Base-by-base conservation (phyloP, 345 rosid genomes). In the Syzygium aromaticum region DNA sequence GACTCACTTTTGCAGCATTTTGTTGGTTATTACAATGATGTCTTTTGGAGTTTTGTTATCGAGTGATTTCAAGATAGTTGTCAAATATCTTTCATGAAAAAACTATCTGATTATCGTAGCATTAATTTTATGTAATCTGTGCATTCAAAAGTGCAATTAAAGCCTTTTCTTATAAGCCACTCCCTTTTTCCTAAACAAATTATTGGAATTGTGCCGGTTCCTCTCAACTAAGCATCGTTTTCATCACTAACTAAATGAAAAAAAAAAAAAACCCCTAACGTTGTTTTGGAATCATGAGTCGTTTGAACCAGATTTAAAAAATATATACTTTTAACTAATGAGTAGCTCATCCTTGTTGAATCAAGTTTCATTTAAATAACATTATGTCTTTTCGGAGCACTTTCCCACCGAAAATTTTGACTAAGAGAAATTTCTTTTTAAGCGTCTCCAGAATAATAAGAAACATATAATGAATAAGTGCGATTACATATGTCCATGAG, bases 281-380 rank as follows among this genome's bases (percentile, higher is more conserved):
- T 9, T 17, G 1, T 17, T 4, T 30, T 67, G 12, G 2, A 17
- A 67, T 30, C 1, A 2, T 1, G 3, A 6, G 22, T 30, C 12
- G 33, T 64, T 38, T 33, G 11, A 33, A 2, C 0, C 0, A 0
- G 3, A 67, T 8, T 33, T 2, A 33, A 33, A 33, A 33, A 4
- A 30, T 27, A 6, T 2, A 8, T 16, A 33, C 2, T 8, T 30
- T 16, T 33, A 6, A 17, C 2, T 43, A 3, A 4, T 40, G 43
- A 40, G 1, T 40, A 4, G 43, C 43, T 40, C 43, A 40, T 40
- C 43, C 43, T 40, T 40, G 7, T 6, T 43, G 7, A 43, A 43
- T 43, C 46, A 43, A 43, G 46, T 43, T 43, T 43, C 46, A 43
- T 43, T 43, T 43, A 43, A 43, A 43, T 43, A 6, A 43, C 46